A percentile compares a stretch with the other conserved stretches of the same genome.
Evolutionary conservation across 1,139 yeast species (phyloP).

Genomic region (Geotrichum candidum): DNA sequence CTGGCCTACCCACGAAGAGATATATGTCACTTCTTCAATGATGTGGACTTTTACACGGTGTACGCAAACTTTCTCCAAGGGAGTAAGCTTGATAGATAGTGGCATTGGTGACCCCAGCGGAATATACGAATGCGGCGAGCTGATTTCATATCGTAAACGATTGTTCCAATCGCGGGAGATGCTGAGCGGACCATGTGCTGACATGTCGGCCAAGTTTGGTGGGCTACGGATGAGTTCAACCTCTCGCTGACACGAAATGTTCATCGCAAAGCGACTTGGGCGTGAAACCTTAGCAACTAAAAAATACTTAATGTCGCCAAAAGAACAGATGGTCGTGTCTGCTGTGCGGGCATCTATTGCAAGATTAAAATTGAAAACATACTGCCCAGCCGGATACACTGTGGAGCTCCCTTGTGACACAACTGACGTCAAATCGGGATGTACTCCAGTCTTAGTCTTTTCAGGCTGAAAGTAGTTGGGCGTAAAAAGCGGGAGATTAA

Average conservation of each 20-base stretch:
- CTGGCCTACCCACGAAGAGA: constrained; percentile 34
- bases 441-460: neutral
- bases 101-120: constrained; percentile 60
- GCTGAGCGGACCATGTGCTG: constrained; percentile 74
- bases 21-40: constrained; percentile 65
- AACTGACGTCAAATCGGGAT: constrained; percentile 11
- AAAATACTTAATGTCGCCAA: constrained; percentile 32
- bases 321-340: constrained; percentile 57
- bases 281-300: constrained; percentile 33
- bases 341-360: constrained; percentile 67
- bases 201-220: constrained; percentile 59
- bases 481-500: constrained; percentile 6
- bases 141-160: constrained; percentile 67
- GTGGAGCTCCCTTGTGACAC: constrained; percentile 24
- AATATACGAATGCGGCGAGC: constrained; percentile 69
- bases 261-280: constrained; percentile 32
- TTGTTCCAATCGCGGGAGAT: constrained; percentile 82
- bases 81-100: constrained; percentile 63
- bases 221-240: constrained; percentile 62
- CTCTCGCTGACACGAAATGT: constrained; percentile 30
- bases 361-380: constrained; percentile 69
- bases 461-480: constrained; percentile 3
- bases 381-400: constrained; percentile 62
- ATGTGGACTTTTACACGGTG: constrained; percentile 70
- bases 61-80: constrained; percentile 58